A percentile compares a stretch with the other conserved stretches of the same genome.
Conservation (phyloP, 441 rosid genomes). For the Gossypium lobatum region DNA sequence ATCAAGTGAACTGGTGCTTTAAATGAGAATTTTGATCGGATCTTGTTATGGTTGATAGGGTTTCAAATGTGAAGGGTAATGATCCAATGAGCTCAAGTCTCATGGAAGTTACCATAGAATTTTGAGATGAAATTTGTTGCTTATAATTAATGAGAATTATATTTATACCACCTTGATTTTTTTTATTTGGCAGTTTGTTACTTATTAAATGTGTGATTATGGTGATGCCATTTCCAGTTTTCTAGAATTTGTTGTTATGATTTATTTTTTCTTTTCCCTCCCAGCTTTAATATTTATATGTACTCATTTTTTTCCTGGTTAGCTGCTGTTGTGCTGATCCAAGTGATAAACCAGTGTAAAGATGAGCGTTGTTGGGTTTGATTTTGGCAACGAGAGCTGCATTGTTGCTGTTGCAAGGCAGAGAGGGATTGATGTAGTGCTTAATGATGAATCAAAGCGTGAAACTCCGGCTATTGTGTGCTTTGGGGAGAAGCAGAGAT, state of each 20-base stretch:
- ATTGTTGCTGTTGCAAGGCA: conserved; percentile 95
- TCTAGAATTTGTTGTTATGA: background rate
- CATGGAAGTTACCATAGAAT: background rate
- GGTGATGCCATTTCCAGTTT: background rate
- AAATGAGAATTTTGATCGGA: background rate
- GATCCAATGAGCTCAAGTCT: background rate
- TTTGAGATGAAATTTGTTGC: background rate
- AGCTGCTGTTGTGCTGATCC: background rate
- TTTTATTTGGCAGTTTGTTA: background rate
- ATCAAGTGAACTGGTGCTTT: background rate
- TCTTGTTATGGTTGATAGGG: background rate
- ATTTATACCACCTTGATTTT: background rate
- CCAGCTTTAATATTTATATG: background rate
- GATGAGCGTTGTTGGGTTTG: conserved; percentile 98
- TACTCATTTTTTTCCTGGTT: background rate
- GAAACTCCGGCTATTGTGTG: conserved; percentile 97
- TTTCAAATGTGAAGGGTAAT: background rate
- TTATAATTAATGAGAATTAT: background rate
- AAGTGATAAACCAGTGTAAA: conserved; percentile 11
- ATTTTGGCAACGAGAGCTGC: conserved; percentile 88
- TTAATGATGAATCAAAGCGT: conserved; percentile 93
- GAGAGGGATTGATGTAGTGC: conserved; percentile 94
- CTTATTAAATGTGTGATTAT: background rate
- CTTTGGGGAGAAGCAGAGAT: conserved; percentile 94
- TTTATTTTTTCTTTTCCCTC: background rate